A percentile compares a stretch with the other conserved stretches of the same genome.
Evolutionary conservation across 257 asterid genomes (phyloP).

Genomic region (Cinchona pubescens): DNA sequence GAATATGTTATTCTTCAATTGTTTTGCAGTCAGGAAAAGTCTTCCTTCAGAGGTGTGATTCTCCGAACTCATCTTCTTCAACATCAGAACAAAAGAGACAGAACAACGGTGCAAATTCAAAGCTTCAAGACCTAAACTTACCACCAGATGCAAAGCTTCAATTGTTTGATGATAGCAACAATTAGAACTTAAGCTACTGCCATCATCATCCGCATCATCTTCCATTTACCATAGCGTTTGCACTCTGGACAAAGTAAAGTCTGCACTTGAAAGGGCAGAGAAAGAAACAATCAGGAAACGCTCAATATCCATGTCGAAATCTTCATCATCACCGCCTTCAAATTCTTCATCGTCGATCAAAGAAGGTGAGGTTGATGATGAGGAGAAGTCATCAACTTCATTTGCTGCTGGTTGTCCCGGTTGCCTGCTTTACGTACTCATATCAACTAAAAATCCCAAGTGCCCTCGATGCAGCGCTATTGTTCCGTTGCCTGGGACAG

Average conservation of each 20-base stretch:
- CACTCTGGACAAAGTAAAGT: conserved; percentile 85
- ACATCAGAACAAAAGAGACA: conserved; percentile 40
- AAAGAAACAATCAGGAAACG: conserved; percentile 55
- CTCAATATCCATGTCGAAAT: conserved; percentile 47
- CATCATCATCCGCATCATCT: conserved; percentile 30
- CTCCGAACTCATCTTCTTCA: conserved; percentile 48
- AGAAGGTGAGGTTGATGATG: conserved; percentile 43
- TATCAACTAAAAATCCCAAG: conserved; percentile 45
- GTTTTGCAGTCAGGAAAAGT: conserved; percentile 93
- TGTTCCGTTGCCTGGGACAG: conserved; percentile 49
- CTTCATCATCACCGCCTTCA: conserved; percentile 56
- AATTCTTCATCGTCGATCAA: conserved; percentile 61
- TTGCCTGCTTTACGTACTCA: conserved; percentile 65
- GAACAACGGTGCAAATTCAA: conserved; percentile 14
- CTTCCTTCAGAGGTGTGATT: conserved; percentile 61
- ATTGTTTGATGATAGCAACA: conserved; percentile 42
- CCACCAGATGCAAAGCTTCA: conserved; percentile 54
- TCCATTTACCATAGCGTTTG: conserved; percentile 63
- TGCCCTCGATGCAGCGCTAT: conserved; percentile 66
- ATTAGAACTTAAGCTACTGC: conserved; percentile 59
- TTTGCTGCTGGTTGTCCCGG: conserved; percentile 79
- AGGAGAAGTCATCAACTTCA: conserved; percentile 41
- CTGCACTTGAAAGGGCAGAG: conserved; percentile 76
- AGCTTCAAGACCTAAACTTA: conserved; percentile 76
- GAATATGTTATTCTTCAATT: neutral